Conservation (phyloP, 306 rosid genomes). For the Rubus idaeus region DNA sequence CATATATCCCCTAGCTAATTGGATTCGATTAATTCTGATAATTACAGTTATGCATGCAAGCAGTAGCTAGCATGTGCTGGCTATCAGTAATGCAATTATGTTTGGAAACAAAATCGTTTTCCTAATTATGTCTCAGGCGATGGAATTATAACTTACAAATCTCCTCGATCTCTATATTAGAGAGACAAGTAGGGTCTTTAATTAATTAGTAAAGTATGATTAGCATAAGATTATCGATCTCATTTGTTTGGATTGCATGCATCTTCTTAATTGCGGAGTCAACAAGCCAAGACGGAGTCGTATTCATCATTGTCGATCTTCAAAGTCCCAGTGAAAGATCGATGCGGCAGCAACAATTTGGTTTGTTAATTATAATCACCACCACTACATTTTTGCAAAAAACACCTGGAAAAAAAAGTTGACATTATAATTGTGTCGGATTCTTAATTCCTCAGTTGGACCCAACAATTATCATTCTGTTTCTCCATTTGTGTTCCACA, state of each 20-base stretch:
- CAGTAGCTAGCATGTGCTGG: slow-evolving; percentile 53
- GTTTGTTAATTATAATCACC: not conserved
- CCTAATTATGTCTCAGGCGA: slow-evolving; percentile 40
- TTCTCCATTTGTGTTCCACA: slow-evolving; percentile 46
- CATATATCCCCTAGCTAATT: slow-evolving; percentile 16
- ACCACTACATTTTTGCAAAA: not conserved
- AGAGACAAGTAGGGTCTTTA: slow-evolving; percentile 30
- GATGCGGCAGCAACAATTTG: slow-evolving; percentile 29
- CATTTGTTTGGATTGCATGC: slow-evolving; percentile 24
- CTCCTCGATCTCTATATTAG: not conserved
- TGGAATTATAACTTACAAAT: slow-evolving; percentile 22
- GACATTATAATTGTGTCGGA: slow-evolving; percentile 47
- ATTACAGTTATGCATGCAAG: slow-evolving; percentile 37
- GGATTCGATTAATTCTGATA: slow-evolving; percentile 20
- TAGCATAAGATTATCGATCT: slow-evolving; percentile 14
- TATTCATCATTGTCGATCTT: slow-evolving; percentile 30
- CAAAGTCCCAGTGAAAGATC: slow-evolving; percentile 12
- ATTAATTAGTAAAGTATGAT: slow-evolving; percentile 8
- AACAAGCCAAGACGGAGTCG: slow-evolving; percentile 56
- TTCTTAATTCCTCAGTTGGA: slow-evolving; percentile 29
- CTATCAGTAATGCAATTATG: slow-evolving; percentile 49
- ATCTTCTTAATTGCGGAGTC: slow-evolving; percentile 61
- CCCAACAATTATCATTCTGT: slow-evolving; percentile 45
- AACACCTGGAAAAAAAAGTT: slow-evolving; percentile 33
- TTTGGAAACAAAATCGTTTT: slow-evolving; percentile 30